These are phyloP conservation scores for Manihot esculenta DNA, from an alignment of 441 rosid species.

Conservation along the genomic window DNA sequence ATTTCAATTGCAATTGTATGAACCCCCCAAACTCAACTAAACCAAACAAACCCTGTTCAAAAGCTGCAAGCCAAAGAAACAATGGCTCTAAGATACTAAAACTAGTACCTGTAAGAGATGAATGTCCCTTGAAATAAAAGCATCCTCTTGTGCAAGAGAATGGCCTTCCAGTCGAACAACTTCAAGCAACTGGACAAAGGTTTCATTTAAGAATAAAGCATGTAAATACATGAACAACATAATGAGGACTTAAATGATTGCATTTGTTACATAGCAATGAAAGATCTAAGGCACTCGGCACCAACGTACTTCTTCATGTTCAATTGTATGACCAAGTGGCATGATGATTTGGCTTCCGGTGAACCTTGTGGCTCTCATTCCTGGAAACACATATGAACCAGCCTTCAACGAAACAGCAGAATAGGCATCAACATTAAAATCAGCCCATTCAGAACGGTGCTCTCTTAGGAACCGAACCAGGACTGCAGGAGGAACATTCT, in stretches of 20 bases:
- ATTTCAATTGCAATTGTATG: neutral
- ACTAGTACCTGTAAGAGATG: slow-evolving; percentile 85
- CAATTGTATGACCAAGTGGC: slow-evolving; percentile 97
- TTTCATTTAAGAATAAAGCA: neutral
- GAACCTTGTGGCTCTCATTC: slow-evolving; percentile 87
- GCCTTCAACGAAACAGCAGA: slow-evolving; percentile 86
- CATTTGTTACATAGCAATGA: neutral
- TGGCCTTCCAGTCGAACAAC: slow-evolving; percentile 95
- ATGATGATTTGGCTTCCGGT: slow-evolving; percentile 91
- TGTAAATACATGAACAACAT: too few relatives aligned
- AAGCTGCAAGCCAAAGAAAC: neutral
- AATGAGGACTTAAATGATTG: neutral
- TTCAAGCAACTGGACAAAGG: slow-evolving; percentile 62
- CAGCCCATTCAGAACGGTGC: slow-evolving; percentile 99
- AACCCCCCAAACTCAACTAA: neutral
- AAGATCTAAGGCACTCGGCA: neutral
- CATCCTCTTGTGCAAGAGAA: slow-evolving; percentile 86
- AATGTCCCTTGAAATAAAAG: slow-evolving; percentile 79
- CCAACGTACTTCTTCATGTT: slow-evolving; percentile 87
- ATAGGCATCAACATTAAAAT: slow-evolving; percentile 94
- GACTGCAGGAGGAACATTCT: slow-evolving; percentile 97
- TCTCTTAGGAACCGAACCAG: slow-evolving; percentile 92
- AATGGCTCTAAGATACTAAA: slow-evolving; percentile 1
- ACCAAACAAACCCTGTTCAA: neutral
- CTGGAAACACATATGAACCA: slow-evolving; percentile 77